Conservation (phyloP, 495 filamentous ascomycete genomes). For the Hypoxylon fragiforme region DNA sequence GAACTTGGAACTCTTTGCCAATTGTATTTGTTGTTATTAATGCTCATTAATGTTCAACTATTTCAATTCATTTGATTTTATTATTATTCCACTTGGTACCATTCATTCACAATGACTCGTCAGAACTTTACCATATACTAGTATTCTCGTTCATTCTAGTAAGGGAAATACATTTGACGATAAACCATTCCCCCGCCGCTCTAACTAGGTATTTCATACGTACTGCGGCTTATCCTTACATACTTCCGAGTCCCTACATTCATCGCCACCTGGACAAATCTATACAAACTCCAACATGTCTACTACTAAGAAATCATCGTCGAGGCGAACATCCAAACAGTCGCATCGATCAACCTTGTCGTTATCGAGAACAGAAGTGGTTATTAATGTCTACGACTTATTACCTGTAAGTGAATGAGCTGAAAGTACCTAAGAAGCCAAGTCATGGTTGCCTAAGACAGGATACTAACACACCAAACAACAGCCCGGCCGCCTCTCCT, state of each 20-base stretch:
- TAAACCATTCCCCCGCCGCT: conserved; percentile 16
- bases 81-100: neutral
- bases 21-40: conserved; percentile 12
- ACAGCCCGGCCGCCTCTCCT: conserved; percentile 68
- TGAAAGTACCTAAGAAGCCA: neutral
- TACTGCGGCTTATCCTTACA: conserved; percentile 1
- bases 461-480: conserved; percentile 10
- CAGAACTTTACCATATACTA: conserved; percentile 3
- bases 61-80: too few relatives aligned
- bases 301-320: conserved; percentile 46
- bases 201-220: neutral
- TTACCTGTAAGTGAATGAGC: conserved; percentile 67
- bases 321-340: conserved; percentile 37
- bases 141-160: conserved; percentile 1
- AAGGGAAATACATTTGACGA: too few relatives aligned
- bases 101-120: conserved; percentile 11
- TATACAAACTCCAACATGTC: conserved; percentile 36
- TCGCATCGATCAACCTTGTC: conserved; percentile 62
- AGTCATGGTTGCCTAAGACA: neutral
- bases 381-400: conserved; percentile 81
- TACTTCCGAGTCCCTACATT: conserved; percentile 1
- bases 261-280: conserved; percentile 6
- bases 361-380: conserved; percentile 67
- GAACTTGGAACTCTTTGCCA: too few relatives aligned
- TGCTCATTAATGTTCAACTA: neutral